A percentile compares a stretch with the other conserved stretches of the same genome.
These are phyloP conservation scores for Gaultheria prostrata DNA, from an alignment of 148 eudicot species.

Conservation along the genomic window DNA sequence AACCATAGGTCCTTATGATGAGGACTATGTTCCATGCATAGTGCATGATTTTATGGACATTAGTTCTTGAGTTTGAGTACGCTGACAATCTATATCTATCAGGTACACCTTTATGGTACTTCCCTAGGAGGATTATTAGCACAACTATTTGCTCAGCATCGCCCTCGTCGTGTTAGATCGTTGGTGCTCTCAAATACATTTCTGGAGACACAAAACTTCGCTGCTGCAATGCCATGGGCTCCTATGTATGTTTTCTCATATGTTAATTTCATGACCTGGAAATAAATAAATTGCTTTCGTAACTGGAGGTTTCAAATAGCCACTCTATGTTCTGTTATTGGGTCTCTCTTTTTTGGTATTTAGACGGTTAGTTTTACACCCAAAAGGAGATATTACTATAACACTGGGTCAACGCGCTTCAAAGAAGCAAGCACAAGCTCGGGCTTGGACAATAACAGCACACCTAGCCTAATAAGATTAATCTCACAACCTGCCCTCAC, in stretches of 20 bases:
- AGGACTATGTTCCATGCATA: neutral
- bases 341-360: neutral
- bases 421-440: neutral
- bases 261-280: neutral
- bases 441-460: neutral
- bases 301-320: neutral
- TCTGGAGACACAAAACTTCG: constrained; percentile 75
- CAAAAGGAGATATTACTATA: neutral
- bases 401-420: neutral
- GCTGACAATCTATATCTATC: constrained; percentile 23
- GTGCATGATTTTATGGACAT: neutral
- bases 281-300: constrained; percentile 6
- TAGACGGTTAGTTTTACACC: neutral
- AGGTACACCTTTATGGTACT: constrained; percentile 97
- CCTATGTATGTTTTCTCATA: constrained; percentile 62
- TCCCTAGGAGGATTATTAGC: constrained; percentile 97
- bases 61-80: constrained; percentile 5
- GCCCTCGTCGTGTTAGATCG: constrained; percentile 92
- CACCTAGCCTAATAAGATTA: neutral
- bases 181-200: constrained; percentile 88
- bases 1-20: neutral
- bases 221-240: constrained; percentile 96
- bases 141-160: constrained; percentile 91
- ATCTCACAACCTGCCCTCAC: neutral
- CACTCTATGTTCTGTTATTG: neutral